phyloP scores from a whole-genome alignment of 345 rosid genomes.

The Rhizophora mangle region DNA sequence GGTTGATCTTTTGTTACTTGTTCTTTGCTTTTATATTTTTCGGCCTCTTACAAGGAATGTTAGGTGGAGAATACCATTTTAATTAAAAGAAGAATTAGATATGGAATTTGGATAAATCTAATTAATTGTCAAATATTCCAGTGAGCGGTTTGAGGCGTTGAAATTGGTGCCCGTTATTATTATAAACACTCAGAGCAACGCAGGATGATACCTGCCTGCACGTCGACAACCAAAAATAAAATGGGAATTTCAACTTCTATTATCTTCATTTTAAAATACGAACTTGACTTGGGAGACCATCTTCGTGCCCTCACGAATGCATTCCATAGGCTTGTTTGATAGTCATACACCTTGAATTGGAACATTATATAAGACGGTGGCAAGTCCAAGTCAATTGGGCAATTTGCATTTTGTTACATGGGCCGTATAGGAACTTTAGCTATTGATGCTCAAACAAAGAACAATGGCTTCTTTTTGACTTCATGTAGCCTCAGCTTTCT shows the following conservation, averaged over 20 bases:
- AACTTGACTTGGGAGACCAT: slow-evolving; percentile 16
- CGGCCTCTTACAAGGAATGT: slow-evolving; percentile 52
- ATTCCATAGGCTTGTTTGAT: not conserved
- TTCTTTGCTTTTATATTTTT: not conserved
- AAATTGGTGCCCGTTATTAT: not conserved
- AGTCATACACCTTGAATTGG: not conserved
- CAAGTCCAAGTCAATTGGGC: slow-evolving; percentile 6
- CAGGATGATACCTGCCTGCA: slow-evolving; percentile 23
- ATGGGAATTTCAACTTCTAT: not conserved
- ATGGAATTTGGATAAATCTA: too few species aligned
- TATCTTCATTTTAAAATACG: not conserved
- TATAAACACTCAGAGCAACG: not conserved
- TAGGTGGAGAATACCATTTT: slow-evolving; percentile 96
- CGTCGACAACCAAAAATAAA: slow-evolving; percentile 12
- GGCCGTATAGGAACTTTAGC: not conserved
- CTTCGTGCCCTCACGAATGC: slow-evolving; percentile 28
- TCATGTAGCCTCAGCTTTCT: slow-evolving; percentile 43
- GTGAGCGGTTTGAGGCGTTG: not conserved
- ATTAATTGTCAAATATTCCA: too few species aligned
- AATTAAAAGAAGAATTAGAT: slow-evolving; percentile 78
- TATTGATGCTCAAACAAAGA: not conserved
- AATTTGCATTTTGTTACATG: not conserved
- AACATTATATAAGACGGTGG: slow-evolving; percentile 5
- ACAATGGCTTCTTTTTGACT: slow-evolving; percentile 25
- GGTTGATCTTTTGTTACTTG: not conserved